Percentiles rank a stretch among this genome's conserved stretches.
Evolutionary conservation across 345 rosid species (phyloP).

Genomic region (Excoecaria agallocha): DNA sequence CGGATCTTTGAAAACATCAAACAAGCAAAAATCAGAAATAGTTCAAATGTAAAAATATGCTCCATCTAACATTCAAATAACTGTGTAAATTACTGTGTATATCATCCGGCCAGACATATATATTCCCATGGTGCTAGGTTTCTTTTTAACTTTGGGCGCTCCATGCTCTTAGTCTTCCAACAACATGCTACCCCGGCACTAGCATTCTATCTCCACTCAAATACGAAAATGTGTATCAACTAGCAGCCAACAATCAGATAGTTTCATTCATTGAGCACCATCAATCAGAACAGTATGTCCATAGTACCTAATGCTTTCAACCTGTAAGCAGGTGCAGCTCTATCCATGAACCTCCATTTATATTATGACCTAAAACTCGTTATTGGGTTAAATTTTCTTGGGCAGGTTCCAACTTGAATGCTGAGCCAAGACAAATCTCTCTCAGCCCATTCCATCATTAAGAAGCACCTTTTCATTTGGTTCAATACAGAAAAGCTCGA

Average conservation of each 20-base stretch:
- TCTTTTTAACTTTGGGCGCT: neutral
- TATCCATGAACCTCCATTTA: constrained; percentile 92
- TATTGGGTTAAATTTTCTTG: constrained; percentile 82
- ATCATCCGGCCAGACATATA: neutral
- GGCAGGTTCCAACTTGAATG: constrained; percentile 60
- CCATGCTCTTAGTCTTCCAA: neutral
- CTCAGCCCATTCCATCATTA: constrained; percentile 86
- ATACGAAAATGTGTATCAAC: neutral
- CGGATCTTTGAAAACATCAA: constrained; percentile 53
- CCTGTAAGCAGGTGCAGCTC: constrained; percentile 74
- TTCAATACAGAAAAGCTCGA: no score
- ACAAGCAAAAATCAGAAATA: constrained; percentile 5
- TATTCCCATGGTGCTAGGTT: neutral
- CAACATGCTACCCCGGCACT: neutral
- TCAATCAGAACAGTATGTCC: neutral
- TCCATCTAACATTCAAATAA: neutral
- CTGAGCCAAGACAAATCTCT: constrained; percentile 63
- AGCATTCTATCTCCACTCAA: neutral
- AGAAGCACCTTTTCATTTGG: constrained; percentile 92
- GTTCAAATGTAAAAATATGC: neutral
- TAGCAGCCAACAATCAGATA: neutral
- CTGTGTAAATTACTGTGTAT: neutral
- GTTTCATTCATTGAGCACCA: constrained; percentile 2
- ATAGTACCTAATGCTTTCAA: constrained; percentile 83
- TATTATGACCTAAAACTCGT: constrained; percentile 75